phyloP scores from a whole-genome alignment of 331 rosid species.

The Malus hybrid region DNA sequence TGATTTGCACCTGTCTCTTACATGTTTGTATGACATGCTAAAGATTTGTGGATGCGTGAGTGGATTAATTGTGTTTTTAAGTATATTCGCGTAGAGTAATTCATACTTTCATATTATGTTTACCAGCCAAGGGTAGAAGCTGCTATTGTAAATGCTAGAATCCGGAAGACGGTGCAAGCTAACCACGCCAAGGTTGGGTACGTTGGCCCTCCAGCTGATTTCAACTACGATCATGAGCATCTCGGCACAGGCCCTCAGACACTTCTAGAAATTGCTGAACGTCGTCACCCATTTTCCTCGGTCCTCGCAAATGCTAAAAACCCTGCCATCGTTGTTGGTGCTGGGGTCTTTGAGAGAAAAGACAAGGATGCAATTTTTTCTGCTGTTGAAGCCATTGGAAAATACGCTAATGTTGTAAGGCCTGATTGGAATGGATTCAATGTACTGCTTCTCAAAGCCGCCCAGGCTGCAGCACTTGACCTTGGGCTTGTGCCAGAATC shows the following conservation, averaged over 20 bases:
- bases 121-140: conserved; percentile 96
- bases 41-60: conserved; percentile 2
- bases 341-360: conserved; percentile 74
- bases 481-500: conserved; percentile 95
- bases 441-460: conserved; percentile 82
- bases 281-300: conserved; percentile 66
- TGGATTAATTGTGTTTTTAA: conserved; percentile 10
- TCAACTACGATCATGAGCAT: conserved; percentile 74
- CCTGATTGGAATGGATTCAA: conserved; percentile 92
- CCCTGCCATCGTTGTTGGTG: conserved; percentile 82
- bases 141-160: conserved; percentile 97
- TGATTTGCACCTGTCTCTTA: background rate
- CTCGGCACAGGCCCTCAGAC: conserved; percentile 86
- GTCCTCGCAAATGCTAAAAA: conserved; percentile 62
- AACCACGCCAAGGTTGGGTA: conserved; percentile 87
- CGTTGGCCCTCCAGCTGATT: conserved; percentile 71
- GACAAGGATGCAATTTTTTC: conserved; percentile 83
- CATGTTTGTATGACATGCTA: background rate
- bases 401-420: conserved; percentile 53
- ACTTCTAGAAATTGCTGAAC: conserved; percentile 75
- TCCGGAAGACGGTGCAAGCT: conserved; percentile 69
- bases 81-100: conserved; percentile 5
- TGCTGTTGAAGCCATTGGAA: conserved; percentile 55
- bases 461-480: conserved; percentile 98
- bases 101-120: conserved; percentile 17